Evolutionary conservation across 1,284 basidiomycete species (phyloP), one percentile per base, ranked within the genome.

Genomic region (Ganoderma sp.): DNA sequence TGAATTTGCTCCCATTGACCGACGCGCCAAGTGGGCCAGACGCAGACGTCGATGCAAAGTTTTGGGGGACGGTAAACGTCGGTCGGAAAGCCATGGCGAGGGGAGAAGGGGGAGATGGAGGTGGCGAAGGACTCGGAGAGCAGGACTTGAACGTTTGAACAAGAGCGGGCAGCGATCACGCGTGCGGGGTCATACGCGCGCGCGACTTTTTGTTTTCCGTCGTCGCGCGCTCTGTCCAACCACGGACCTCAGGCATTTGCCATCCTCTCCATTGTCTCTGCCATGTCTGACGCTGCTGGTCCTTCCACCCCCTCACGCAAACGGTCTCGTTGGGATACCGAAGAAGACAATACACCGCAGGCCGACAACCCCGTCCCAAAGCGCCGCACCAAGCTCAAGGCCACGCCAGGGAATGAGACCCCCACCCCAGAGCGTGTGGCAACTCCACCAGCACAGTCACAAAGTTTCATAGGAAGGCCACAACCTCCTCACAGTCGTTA

Each of bases 291-390:
- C 32, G 50, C 61, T 25, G 68, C 73, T 56, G 73, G 73, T 34
- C 72, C 76, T 3, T 73, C 74, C 66, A 73, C 85, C 1, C 83
- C 86, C 0, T 85, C 85, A 37, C 83, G 85, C 67, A 92, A 91
- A 78, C 84, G 90, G 34, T 90, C 91, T 15, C 91, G 90, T 78
- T 93, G 91, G 90, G 88, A 91, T 57, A 81, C 83, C 64, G 81
- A 84, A 37, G 82, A 84, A 41, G 82, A 83, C 22, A 82, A 82
- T 15, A 69, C 54, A 70, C 14, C 72, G 63, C 28, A 74, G 74
- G 59, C 67, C 59, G 12, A 65, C 22, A 75, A 71, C 28, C 75
- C 75, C 4, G 68, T 75, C 2, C 63, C 66, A 28, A 79, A 78
- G 61, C 77, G 77, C 42, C 72, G 73, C 25, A 56, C 73, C 28